A percentile compares a stretch with the other conserved stretches of the same genome.
Conservation (phyloP, 257 asterid species). For the Forsythia suspensa region DNA sequence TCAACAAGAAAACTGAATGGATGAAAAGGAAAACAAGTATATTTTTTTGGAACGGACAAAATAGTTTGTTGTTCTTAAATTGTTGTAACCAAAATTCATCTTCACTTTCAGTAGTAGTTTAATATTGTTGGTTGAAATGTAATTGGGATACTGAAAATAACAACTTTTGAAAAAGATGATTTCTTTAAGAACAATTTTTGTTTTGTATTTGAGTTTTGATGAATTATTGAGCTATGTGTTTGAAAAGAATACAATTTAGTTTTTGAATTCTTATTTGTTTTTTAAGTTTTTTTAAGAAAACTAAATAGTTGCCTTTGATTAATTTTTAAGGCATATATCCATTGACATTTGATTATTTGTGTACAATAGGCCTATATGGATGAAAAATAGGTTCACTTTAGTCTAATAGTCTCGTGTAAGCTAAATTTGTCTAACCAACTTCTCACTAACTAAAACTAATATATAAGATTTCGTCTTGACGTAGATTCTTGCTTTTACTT, state of each 20-base stretch:
- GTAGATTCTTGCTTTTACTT: background rate
- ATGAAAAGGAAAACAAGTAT: too few relatives aligned
- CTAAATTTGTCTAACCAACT: too few relatives aligned
- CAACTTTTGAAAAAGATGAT: background rate
- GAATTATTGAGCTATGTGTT: background rate
- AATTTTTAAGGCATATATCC: background rate
- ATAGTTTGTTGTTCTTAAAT: too few relatives aligned
- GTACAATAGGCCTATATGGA: background rate
- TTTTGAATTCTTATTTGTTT: too few relatives aligned
- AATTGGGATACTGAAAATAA: background rate
- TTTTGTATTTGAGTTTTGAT: background rate
- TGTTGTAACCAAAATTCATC: too few relatives aligned
- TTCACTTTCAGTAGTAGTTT: background rate
- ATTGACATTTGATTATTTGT: background rate
- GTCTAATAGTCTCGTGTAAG: background rate
- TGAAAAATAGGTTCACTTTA: too few relatives aligned
- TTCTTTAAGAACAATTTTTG: background rate
- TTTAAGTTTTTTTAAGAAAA: too few relatives aligned
- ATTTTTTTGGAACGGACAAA: too few relatives aligned
- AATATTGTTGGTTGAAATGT: background rate
- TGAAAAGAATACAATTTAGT: background rate
- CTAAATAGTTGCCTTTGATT: background rate
- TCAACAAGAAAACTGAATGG: too few relatives aligned
- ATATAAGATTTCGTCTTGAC: background rate
- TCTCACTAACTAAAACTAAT: too few relatives aligned